Conservation (phyloP, 306 rosid species). For the Neltuma alba region DNA sequence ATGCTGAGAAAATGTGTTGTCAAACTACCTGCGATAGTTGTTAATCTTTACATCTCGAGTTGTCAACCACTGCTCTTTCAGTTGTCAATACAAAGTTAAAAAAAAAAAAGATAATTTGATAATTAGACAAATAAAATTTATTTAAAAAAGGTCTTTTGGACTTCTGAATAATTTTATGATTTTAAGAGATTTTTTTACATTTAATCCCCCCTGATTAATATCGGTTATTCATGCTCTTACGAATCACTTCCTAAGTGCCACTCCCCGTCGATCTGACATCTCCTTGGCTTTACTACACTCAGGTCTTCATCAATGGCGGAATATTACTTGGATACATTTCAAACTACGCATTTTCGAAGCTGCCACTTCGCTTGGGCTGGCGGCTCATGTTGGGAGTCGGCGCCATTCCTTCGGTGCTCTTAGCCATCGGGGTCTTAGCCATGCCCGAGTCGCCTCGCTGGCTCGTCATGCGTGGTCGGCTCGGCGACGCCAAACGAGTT, state of each 20-base stretch:
- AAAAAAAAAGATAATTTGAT: too few relatives aligned
- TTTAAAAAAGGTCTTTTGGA: too few relatives aligned
- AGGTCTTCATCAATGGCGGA: conserved; percentile 77
- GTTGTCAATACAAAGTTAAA: too few relatives aligned
- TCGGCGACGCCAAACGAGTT: conserved; percentile 61
- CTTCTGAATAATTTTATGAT: too few relatives aligned
- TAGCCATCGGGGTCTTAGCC: conserved; percentile 56
- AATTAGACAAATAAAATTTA: too few relatives aligned
- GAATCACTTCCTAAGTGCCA: too few relatives aligned
- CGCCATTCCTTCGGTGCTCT: conserved; percentile 59
- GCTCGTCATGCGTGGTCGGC: conserved; percentile 83
- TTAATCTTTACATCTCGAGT: too few relatives aligned
- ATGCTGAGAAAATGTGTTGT: too few relatives aligned
- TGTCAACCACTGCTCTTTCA: too few relatives aligned
- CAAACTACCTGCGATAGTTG: too few relatives aligned
- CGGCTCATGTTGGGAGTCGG: conserved; percentile 85
- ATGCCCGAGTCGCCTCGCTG: conserved; percentile 97
- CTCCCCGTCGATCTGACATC: neutral
- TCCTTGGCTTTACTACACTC: neutral
- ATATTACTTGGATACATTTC: conserved; percentile 83
- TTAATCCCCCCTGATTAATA: too few relatives aligned
- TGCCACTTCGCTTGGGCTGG: conserved; percentile 62
- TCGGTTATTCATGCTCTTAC: neutral
- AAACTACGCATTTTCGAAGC: conserved; percentile 67
- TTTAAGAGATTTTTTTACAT: too few relatives aligned